Evolutionary conservation across 2,329 filamentous ascomycete species (phyloP).

Genomic region (Aspergillus luchuensis): DNA sequence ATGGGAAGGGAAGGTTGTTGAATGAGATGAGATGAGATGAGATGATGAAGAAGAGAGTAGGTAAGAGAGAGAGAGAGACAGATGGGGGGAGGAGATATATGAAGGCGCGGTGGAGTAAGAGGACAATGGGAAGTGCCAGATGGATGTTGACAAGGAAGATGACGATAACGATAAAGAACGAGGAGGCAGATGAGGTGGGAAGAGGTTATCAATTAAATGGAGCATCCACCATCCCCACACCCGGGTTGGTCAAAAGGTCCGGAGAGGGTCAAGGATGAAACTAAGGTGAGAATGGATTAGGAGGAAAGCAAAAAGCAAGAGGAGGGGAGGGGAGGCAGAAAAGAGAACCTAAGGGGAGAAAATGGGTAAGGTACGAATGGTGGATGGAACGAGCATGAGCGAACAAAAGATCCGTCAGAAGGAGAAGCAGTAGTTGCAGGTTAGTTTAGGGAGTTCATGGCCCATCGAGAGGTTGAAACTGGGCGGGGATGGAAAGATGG

Average conservation of each 20-base stretch:
- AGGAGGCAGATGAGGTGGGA: constrained; percentile 9
- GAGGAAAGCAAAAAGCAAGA: background rate
- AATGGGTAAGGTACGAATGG: background rate
- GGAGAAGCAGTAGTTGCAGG: constrained; percentile 11
- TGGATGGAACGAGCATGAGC: background rate
- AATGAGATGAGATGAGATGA: background rate
- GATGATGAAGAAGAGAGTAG: background rate
- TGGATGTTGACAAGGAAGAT: constrained; percentile 7
- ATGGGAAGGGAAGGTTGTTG: background rate
- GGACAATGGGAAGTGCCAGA: background rate
- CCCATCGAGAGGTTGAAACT: constrained; percentile 18
- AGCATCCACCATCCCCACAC: constrained; percentile 16
- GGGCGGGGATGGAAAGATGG: constrained; percentile 10
- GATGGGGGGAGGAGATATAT: constrained; percentile 12
- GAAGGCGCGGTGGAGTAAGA: background rate
- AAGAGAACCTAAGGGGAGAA: background rate
- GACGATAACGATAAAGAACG: constrained; percentile 15
- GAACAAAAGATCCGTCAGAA: constrained; percentile 16
- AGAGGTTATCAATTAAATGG: constrained; percentile 18
- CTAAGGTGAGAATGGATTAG: constrained; percentile 13
- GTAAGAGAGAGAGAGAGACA: constrained; percentile 7
- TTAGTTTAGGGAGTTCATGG: constrained; percentile 12
- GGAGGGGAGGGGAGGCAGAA: background rate
- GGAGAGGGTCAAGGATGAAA: constrained; percentile 13
- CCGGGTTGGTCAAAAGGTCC: constrained; percentile 17